A percentile compares a stretch with the other conserved stretches of the same genome.
phyloP scores from a whole-genome alignment of 1,284 basidiomycete species.

The Moesziomyces globuligerus region DNA sequence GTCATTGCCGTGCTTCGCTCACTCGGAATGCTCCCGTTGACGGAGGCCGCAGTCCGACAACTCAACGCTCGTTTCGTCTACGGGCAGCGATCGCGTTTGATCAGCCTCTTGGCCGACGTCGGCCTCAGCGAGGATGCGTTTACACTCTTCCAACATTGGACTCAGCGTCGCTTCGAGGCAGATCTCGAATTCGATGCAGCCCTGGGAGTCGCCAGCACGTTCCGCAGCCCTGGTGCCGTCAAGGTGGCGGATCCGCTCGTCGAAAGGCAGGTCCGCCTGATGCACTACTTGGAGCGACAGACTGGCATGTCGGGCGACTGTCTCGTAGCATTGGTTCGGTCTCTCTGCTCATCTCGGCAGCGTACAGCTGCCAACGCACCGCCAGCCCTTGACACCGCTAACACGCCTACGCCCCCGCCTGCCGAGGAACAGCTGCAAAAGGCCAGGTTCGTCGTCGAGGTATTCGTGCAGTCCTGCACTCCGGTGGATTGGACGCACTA shows the following conservation, averaged over 20 bases:
- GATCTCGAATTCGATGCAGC: neutral
- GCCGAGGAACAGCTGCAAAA: constrained; percentile 8
- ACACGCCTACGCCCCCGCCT: neutral
- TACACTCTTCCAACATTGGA: constrained; percentile 37
- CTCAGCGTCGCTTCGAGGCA: constrained; percentile 15
- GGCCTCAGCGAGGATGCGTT: constrained; percentile 31
- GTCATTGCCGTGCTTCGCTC: constrained; percentile 16
- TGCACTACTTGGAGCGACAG: constrained; percentile 19
- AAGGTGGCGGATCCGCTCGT: constrained; percentile 21
- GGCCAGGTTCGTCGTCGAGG: constrained; percentile 30
- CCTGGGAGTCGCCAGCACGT: neutral
- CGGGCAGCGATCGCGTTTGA: constrained; percentile 7
- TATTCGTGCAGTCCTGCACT: constrained; percentile 20
- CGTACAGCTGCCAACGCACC: too few relatives aligned
- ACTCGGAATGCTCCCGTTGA: constrained; percentile 30
- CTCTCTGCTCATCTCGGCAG: constrained; percentile 4
- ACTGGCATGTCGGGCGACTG: constrained; percentile 15
- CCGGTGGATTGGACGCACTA: constrained; percentile 43
- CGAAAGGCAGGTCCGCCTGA: constrained; percentile 30
- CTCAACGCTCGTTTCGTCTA: constrained; percentile 22
- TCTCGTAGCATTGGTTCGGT: constrained; percentile 20
- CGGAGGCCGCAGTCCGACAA: constrained; percentile 10
- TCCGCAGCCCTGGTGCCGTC: constrained; percentile 2
- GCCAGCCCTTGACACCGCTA: neutral
- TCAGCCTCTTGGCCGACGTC: constrained; percentile 16